These are phyloP conservation scores for Lactifluus piperatus DNA, from an alignment of 768 basidiomycete species.

Conservation along the genomic window DNA sequence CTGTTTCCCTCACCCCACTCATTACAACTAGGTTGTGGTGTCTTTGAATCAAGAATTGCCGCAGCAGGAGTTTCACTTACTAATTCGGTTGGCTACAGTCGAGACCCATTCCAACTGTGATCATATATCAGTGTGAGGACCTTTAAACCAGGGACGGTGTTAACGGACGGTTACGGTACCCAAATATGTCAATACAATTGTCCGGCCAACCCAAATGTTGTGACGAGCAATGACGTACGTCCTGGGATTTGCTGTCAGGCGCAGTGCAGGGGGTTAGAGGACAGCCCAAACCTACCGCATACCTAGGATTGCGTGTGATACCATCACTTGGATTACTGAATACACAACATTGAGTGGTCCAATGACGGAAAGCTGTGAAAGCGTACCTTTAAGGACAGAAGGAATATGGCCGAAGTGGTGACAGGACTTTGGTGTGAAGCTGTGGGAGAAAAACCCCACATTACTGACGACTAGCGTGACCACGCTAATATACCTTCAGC, in stretches of 20 bases:
- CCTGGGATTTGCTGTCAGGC: slow-evolving; percentile 26
- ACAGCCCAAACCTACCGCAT: slow-evolving; percentile 36
- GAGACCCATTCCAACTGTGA: slow-evolving; percentile 47
- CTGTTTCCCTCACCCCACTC: not conserved
- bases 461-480: too few species aligned
- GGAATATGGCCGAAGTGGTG: slow-evolving; percentile 40
- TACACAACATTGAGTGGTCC: not conserved
- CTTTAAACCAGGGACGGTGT: slow-evolving; percentile 18
- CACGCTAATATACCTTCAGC: slow-evolving; percentile 37
- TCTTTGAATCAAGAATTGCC: not conserved
- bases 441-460: slow-evolving; percentile 49
- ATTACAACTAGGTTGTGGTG: slow-evolving; percentile 1
- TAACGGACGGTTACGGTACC: slow-evolving; percentile 35
- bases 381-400: slow-evolving; percentile 54
- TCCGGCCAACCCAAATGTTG: slow-evolving; percentile 32
- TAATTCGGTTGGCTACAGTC: slow-evolving; percentile 40
- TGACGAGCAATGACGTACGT: slow-evolving; percentile 50
- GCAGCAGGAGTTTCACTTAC: slow-evolving; percentile 28
- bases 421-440: slow-evolving; percentile 43
- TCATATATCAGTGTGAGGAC: not conserved
- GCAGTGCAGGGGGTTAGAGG: not conserved
- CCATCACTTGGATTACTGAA: too few species aligned
- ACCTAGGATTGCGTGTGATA: too few species aligned
- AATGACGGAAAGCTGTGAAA: not conserved
- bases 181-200: slow-evolving; percentile 33